phyloP scores from a whole-genome alignment of 805 yeast genomes.

The Ogataea nitratoaversa region DNA sequence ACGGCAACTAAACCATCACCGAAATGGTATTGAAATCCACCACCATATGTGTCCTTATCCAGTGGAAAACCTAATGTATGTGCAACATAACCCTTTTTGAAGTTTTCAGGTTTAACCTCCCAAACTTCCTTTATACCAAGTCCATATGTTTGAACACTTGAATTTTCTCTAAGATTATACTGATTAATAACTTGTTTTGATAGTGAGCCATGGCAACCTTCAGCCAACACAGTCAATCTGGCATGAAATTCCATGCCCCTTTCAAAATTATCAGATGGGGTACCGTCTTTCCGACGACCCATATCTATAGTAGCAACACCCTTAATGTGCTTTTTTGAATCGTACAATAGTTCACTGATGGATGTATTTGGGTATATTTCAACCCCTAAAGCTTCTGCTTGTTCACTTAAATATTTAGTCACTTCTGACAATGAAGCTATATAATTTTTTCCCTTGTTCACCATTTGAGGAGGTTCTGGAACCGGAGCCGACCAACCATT shows the following conservation, averaged over 20 bases:
- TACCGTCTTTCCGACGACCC: constrained; percentile 75
- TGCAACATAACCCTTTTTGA: constrained; percentile 72
- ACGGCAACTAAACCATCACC: constrained; percentile 89
- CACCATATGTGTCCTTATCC: constrained; percentile 74
- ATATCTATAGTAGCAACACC: constrained; percentile 95
- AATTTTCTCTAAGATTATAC: constrained; percentile 60
- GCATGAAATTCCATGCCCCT: constrained; percentile 97
- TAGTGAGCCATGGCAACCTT: constrained; percentile 97
- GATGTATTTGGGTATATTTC: constrained; percentile 90
- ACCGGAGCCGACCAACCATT: constrained; percentile 54
- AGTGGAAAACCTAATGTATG: constrained; percentile 92
- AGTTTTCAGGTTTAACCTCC: constrained; percentile 85
- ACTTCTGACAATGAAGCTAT: constrained; percentile 81
- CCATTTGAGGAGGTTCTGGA: constrained; percentile 93
- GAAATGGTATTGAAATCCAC: constrained; percentile 96
- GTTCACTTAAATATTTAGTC: constrained; percentile 75
- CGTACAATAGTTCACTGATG: constrained; percentile 72
- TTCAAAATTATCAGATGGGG: constrained; percentile 80
- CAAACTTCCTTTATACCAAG: constrained; percentile 95
- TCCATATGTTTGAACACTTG: constrained; percentile 86
- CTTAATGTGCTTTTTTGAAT: constrained; percentile 54
- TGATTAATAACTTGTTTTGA: constrained; percentile 71
- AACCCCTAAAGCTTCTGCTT: constrained; percentile 91
- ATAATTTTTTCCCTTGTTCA: constrained; percentile 74
- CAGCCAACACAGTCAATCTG: constrained; percentile 83